Percentiles rank a stretch among this genome's conserved stretches.
phyloP scores from a whole-genome alignment of 768 basidiomycete genomes.

The Leccinum incarnatum region DNA sequence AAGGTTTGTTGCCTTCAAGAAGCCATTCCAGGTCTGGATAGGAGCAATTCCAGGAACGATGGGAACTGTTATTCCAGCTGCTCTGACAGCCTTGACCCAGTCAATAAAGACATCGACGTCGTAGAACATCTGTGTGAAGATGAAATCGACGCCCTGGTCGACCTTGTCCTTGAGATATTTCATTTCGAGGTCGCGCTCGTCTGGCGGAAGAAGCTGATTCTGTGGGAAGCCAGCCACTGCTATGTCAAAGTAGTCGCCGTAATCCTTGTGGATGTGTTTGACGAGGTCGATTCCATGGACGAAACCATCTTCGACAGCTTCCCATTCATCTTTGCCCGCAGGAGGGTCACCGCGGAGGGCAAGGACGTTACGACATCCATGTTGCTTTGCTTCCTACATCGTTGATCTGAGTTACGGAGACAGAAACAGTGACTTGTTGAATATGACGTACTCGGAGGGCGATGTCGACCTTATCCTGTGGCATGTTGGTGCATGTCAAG shows the following conservation, averaged over 20 bases:
- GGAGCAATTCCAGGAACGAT: slow-evolving; percentile 94
- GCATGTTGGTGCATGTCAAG: slow-evolving; percentile 98
- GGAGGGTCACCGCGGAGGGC: slow-evolving; percentile 94
- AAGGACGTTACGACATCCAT: slow-evolving; percentile 90
- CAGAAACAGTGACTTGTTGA: slow-evolving; percentile 1
- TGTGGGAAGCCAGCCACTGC: slow-evolving; percentile 94
- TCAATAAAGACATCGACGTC: slow-evolving; percentile 87
- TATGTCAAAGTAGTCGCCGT: slow-evolving; percentile 94
- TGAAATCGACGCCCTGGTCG: slow-evolving; percentile 86
- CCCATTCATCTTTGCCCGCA: slow-evolving; percentile 85
- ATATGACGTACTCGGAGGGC: slow-evolving; percentile 71
- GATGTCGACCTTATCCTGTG: slow-evolving; percentile 90
- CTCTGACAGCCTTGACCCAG: slow-evolving; percentile 85
- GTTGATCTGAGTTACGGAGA: slow-evolving; percentile 2
- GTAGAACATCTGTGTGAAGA: slow-evolving; percentile 99
- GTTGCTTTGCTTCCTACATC: slow-evolving; percentile 77
- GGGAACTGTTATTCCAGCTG: slow-evolving; percentile 82
- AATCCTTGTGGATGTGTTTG: slow-evolving; percentile 73
- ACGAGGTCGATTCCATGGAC: slow-evolving; percentile 91
- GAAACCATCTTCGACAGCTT: slow-evolving; percentile 89
- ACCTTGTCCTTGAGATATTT: slow-evolving; percentile 86
- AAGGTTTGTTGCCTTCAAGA: slow-evolving; percentile 76
- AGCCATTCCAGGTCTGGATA: slow-evolving; percentile 96
- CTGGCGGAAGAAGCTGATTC: slow-evolving; percentile 65
- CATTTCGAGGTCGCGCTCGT: slow-evolving; percentile 77